Percentiles rank a stretch among this genome's conserved stretches.
Conservation (phyloP, 345 rosid species). For the Citrus inodora region DNA sequence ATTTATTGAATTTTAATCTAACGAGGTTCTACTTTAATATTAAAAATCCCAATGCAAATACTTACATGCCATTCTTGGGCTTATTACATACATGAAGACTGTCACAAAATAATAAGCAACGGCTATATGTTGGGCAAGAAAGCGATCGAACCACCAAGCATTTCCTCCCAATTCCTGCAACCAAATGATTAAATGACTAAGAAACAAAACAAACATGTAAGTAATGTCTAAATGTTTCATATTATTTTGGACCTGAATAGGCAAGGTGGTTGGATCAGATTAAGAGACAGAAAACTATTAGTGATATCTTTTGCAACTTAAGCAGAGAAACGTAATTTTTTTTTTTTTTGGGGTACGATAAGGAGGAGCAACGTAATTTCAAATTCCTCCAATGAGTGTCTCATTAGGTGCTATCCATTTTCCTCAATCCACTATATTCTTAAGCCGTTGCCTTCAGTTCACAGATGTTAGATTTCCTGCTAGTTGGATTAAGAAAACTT, state of each 20-base stretch:
- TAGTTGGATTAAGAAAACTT: not conserved
- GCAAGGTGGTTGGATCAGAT: not conserved
- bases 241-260: not conserved
- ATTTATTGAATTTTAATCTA: no score
- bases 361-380: not conserved
- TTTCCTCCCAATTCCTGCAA: slow-evolving; percentile 95
- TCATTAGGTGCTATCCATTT: not conserved
- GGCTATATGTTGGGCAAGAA: slow-evolving; percentile 84
- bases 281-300: not conserved
- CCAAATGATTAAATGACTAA: slow-evolving; percentile 13
- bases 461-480: not conserved
- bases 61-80: slow-evolving; percentile 99
- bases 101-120: slow-evolving; percentile 85
- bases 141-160: slow-evolving; percentile 94
- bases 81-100: slow-evolving; percentile 70
- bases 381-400: not conserved
- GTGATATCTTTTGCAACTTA: not conserved
- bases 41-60: slow-evolving; percentile 4
- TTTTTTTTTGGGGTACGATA: no score
- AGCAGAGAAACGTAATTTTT: not conserved
- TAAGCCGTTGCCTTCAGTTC: not conserved
- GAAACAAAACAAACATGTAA: slow-evolving; percentile 3
- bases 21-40: no score
- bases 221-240: not conserved
- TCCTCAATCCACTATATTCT: not conserved